These are phyloP conservation scores for Chytriomyces sp. DNA, from an alignment of 192 early-diverging fungal genomes.

Conservation along the genomic window DNA sequence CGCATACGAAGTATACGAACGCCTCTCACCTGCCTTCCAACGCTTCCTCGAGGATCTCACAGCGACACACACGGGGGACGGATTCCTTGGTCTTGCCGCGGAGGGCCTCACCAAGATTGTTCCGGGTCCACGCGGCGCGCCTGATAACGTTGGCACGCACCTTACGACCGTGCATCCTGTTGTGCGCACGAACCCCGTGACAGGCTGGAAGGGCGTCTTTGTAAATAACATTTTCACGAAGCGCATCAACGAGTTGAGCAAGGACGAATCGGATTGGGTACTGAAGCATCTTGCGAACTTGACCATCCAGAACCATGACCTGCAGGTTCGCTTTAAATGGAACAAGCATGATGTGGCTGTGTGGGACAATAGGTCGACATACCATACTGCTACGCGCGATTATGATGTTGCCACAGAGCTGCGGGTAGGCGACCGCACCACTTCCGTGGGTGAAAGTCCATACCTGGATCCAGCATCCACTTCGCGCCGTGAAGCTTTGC, in stretches of 20 bases:
- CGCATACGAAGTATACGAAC: conserved; percentile 14
- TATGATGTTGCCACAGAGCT: conserved; percentile 28
- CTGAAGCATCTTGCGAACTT: conserved; percentile 60
- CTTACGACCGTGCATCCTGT: conserved; percentile 34
- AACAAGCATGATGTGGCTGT: conserved; percentile 43
- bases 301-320: conserved; percentile 52
- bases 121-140: conserved; percentile 9
- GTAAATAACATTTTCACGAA: conserved; percentile 59
- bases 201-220: conserved; percentile 60
- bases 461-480: conserved; percentile 34
- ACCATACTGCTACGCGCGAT: conserved; percentile 36
- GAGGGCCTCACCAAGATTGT: background rate
- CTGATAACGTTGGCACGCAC: conserved; percentile 8
- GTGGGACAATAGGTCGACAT: conserved; percentile 46
- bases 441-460: conserved; percentile 40
- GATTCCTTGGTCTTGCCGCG: background rate
- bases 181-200: conserved; percentile 68
- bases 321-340: conserved; percentile 53
- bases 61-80: conserved; percentile 50
- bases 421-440: conserved; percentile 40
- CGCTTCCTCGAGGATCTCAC: conserved; percentile 58
- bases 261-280: no score
- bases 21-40: conserved; percentile 54
- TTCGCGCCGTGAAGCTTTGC: conserved; percentile 1
- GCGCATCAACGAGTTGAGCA: conserved; percentile 52